Percentiles rank a stretch among this genome's conserved stretches.
Conservation (phyloP, 1,139 yeast genomes). For the Saccharomyces hybrid region DNA sequence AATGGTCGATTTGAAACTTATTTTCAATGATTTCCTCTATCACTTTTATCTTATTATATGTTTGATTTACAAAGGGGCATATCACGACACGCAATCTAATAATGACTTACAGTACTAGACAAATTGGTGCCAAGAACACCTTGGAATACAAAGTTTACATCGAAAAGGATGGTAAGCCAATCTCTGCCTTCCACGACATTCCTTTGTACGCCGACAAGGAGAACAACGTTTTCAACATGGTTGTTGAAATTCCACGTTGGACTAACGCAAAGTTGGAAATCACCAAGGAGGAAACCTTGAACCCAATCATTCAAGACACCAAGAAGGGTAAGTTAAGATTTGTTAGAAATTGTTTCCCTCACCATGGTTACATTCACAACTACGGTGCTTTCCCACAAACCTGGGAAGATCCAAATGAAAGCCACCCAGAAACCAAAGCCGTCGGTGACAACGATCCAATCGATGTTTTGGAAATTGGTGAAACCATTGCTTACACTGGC, state of each 20-base stretch:
- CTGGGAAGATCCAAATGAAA: constrained; percentile 78
- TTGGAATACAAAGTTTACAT: constrained; percentile 81
- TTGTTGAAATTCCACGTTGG: constrained; percentile 91
- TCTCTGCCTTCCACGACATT: constrained; percentile 72
- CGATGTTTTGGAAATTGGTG: constrained; percentile 87
- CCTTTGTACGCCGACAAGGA: constrained; percentile 60
- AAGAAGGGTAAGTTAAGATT: constrained; percentile 79
- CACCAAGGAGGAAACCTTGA: constrained; percentile 54
- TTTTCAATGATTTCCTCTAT: background rate
- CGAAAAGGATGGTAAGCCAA: constrained; percentile 59
- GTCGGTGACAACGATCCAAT: constrained; percentile 87
- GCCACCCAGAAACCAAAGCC: constrained; percentile 71
- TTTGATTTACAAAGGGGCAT: background rate
- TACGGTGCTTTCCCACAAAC: constrained; percentile 95
- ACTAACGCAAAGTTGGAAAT: constrained; percentile 84
- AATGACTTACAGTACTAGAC: constrained; percentile 74
- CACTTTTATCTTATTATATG: background rate
- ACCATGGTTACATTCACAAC: constrained; percentile 85
- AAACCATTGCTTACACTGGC: constrained; percentile 62
- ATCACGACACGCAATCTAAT: constrained; percentile 1
- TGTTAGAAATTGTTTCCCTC: constrained; percentile 83
- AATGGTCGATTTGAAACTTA: background rate
- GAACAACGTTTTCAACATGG: constrained; percentile 68
- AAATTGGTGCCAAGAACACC: constrained; percentile 87
- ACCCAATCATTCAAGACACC: constrained; percentile 81